Percentiles rank a stretch among this genome's conserved stretches.
phyloP scores from a whole-genome alignment of 1,284 basidiomycete species.

The Cryptococcus neoformans region DNA sequence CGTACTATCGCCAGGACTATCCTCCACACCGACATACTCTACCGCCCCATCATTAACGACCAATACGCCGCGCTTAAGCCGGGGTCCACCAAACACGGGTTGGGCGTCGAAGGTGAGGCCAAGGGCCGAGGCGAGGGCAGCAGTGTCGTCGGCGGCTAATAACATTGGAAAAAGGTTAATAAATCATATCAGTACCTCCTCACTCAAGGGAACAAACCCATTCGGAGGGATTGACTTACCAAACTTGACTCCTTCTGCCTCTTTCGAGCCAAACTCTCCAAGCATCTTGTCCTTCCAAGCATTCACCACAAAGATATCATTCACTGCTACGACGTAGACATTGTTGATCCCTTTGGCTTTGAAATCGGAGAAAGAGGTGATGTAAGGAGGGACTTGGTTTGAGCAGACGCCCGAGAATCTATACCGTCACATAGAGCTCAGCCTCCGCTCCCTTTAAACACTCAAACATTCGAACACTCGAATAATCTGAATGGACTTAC shows the following conservation, averaged over 20 bases:
- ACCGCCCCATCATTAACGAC: constrained; percentile 57
- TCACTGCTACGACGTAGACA: constrained; percentile 66
- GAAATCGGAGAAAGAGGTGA: constrained; percentile 61
- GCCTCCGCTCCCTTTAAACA: not conserved
- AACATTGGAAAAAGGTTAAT: constrained; percentile 18
- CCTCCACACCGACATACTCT: constrained; percentile 59
- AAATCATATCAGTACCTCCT: not conserved
- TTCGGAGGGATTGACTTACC: constrained; percentile 22
- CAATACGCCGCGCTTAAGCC: constrained; percentile 59
- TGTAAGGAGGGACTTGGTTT: constrained; percentile 64
- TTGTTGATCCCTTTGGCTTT: constrained; percentile 65
- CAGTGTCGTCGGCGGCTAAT: constrained; percentile 62
- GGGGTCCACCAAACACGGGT: constrained; percentile 59
- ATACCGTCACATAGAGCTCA: not conserved
- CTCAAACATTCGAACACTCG: not conserved
- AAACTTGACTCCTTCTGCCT: constrained; percentile 45
- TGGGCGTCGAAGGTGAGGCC: constrained; percentile 66
- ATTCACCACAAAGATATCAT: constrained; percentile 61
- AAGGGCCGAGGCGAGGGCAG: constrained; percentile 57
- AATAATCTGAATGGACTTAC: constrained; percentile 11
- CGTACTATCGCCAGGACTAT: constrained; percentile 54
- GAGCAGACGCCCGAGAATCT: constrained; percentile 59
- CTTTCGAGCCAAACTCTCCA: no score
- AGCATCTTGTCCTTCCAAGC: constrained; percentile 68
- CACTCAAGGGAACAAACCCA: no score